Evolutionary conservation across 139 green algal genomes (phyloP), one percentile per base, ranked within the genome.

Genomic region (Micractinium sp.): DNA sequence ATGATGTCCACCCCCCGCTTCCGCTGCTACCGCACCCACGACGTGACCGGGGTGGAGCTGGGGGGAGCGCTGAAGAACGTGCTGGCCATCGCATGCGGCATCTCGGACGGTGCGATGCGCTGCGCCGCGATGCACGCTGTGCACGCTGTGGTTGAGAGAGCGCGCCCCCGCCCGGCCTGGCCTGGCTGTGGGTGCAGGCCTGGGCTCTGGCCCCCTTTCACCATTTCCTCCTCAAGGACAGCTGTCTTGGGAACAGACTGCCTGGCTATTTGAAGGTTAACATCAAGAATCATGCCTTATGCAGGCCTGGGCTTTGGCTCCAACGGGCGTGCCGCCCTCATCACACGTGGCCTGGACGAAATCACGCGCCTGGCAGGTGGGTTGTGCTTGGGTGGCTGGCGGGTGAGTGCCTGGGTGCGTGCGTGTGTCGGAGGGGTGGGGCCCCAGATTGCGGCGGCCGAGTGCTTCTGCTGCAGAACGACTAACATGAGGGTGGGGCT

Each of bases 31-130:
- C 90, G 87, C 81, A 95, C 94, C 39, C 88, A 88, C n/a, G 94
- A 96, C 39, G 90, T 95, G 2, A 77, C 88, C 31, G 93, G 93
- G 88, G 67, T 87, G 86, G 94, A 96, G 88, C 82, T 96, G 83
- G 94, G 93, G 0, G 94, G 94, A 18, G 92, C 94, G 0, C 89
- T 96, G 79, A 96, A 96, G 82, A 96, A 96, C 77, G 94, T 96
- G 81, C 89, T 96, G 36, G 94, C 94, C 25, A 95, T 96, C 41
- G 94, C 90, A 25, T 95, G 92, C 77, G 94, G 94, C 87, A 96
- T 96, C 56, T 92, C 82, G 0, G 94, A 96, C 71, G 93, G 93
- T 47, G 74, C n/a, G 74, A 3, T 20, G 71, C 31, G 71, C 3
- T n/a, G 71, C 20, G 67, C 4, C 33, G 67, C 23, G 67, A 13